Percentiles rank a stretch among this genome's conserved stretches.
These are phyloP conservation scores for Gyromitra esculenta DNA, from an alignment of 2,329 filamentous ascomycete genomes.

Conservation along the genomic window DNA sequence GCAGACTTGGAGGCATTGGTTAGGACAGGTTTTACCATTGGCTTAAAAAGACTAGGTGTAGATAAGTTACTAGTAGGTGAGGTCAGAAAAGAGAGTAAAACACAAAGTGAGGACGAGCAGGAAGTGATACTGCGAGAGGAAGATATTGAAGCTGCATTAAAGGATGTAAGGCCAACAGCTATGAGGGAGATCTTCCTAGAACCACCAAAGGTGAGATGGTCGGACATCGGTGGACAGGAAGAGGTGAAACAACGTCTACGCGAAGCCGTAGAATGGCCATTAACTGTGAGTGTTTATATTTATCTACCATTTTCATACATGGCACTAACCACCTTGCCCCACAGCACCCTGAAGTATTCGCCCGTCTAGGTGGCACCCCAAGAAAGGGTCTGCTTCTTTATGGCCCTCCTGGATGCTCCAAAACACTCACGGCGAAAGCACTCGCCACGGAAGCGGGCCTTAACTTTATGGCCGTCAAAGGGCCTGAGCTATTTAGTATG, in stretches of 20 bases:
- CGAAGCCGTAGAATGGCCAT: constrained; percentile 58
- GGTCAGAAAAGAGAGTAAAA: background rate
- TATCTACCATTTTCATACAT: background rate
- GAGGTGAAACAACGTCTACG: constrained; percentile 65
- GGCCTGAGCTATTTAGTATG: constrained; percentile 74
- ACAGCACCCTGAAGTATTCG: constrained; percentile 57
- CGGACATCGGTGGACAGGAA: constrained; percentile 72
- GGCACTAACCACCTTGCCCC: constrained; percentile 12
- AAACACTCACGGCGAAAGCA: constrained; percentile 74
- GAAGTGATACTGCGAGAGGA: constrained; percentile 56
- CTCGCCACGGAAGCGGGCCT: constrained; percentile 73
- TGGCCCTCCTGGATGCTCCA: constrained; percentile 74
- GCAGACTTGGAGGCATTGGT: constrained; percentile 57
- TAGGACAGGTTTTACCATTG: constrained; percentile 47
- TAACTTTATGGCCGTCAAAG: constrained; percentile 75
- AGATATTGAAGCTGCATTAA: constrained; percentile 67
- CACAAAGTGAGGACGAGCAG: background rate
- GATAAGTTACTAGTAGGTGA: background rate
- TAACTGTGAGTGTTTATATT: constrained; percentile 50
- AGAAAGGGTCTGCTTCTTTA: constrained; percentile 73
- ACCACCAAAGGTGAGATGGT: constrained; percentile 72
- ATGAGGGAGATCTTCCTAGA: constrained; percentile 74
- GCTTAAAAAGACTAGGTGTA: constrained; percentile 38
- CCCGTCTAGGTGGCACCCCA: constrained; percentile 61
- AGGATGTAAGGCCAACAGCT: constrained; percentile 70